These are phyloP conservation scores for Moesziomyces antarcticus DNA, from an alignment of 1,284 basidiomycete species.

Conservation along the genomic window DNA sequence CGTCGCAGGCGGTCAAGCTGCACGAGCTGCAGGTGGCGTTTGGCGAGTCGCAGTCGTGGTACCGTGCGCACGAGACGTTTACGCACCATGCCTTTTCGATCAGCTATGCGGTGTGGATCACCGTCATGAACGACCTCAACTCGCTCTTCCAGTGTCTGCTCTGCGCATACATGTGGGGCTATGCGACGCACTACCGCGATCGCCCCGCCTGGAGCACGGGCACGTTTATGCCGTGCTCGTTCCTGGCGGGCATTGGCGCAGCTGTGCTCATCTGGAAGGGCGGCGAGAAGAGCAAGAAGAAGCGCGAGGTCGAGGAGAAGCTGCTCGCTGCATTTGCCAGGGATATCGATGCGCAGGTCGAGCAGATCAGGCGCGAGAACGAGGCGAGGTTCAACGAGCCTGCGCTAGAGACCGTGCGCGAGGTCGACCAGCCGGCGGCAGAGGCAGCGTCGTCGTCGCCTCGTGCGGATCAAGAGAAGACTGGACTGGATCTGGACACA, in stretches of 20 bases:
- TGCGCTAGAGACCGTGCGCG: constrained; percentile 1
- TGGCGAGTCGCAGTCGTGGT: constrained; percentile 72
- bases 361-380: constrained; percentile 9
- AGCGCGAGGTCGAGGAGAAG: constrained; percentile 76
- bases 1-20: constrained; percentile 28
- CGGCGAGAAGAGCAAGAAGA: constrained; percentile 80
- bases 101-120: constrained; percentile 69
- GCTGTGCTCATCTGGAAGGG: constrained; percentile 82
- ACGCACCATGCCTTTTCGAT: constrained; percentile 82
- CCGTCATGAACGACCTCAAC: constrained; percentile 78
- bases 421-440: background rate
- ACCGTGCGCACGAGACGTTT: constrained; percentile 83
- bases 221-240: constrained; percentile 78
- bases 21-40: constrained; percentile 34
- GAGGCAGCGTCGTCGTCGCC: background rate
- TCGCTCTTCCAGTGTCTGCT: constrained; percentile 76
- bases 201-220: constrained; percentile 73
- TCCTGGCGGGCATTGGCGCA: constrained; percentile 81
- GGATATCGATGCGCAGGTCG: constrained; percentile 30
- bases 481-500: background rate
- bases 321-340: constrained; percentile 70
- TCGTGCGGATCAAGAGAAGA: background rate
- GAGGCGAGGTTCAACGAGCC: background rate
- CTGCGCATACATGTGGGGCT: constrained; percentile 53
- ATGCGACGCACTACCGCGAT: constrained; percentile 67